Evolutionary conservation across 73 alveolate species (phyloP), one percentile per base, ranked within the genome.

Genomic region (Paramecium octaurelia): DNA sequence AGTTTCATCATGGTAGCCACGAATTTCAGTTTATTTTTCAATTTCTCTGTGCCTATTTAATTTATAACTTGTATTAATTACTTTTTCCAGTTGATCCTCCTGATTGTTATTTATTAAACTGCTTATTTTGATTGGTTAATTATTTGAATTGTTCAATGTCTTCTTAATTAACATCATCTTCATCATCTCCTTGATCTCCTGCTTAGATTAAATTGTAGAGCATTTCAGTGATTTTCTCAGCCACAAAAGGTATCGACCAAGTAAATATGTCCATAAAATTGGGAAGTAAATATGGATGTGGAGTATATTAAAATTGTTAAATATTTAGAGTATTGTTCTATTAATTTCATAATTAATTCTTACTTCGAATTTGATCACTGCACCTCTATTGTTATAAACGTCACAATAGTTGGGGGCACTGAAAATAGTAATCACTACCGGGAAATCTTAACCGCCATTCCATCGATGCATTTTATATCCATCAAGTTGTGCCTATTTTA

Each of bases 331-430:
- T 96, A 90, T 97, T 97, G 71, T 95, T 94, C 91, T 80, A 80
- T 44, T 5, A 10, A 2, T n/a, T 31, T 54, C 5, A 18, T 54
- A 18, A 54, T 18, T 80, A 43, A 43, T 77, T 73, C 18, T 73
- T 80, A 80, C 91, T 70, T 96, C 93, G 85, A 97, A 96, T 95
- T 96, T 97, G 20, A 97, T 96, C 29, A 97, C 96, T 8, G 99
- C 99, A 10, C 98, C 99, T 92, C 97, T 97, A 89, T 97, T 97
- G 86, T 96, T 96, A 88, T 97, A 97, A 58, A 97, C 99, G 96
- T 97, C 99, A 85, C 99, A 97, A 92, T 97, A 97, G 92, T 97
- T 97, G 1, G 99, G 99, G 20, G 99, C 99, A 70, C 97, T 88
- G 76, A 97, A 97, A 6, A 97, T 96, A 8, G 99, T 97, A 34